These are phyloP conservation scores for Candida germanica DNA, from an alignment of 805 yeast genomes.

Conservation along the genomic window DNA sequence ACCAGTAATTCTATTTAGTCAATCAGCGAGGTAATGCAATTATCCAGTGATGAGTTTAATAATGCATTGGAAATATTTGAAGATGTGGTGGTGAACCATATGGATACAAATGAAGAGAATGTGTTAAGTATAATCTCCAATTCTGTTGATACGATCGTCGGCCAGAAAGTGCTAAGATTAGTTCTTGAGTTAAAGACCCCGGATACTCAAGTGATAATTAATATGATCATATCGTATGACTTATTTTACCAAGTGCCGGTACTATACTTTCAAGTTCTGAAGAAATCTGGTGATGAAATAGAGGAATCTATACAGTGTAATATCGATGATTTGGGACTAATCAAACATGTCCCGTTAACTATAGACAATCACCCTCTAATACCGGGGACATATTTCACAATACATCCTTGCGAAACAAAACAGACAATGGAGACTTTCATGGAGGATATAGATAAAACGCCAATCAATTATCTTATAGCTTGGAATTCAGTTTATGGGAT, in stretches of 20 bases:
- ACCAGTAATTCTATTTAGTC: too few species aligned
- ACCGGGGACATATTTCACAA: constrained; percentile 18
- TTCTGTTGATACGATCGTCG: background rate
- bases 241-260: constrained; percentile 30
- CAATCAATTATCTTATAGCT: constrained; percentile 13
- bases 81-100: background rate
- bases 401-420: constrained; percentile 32
- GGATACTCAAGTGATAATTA: background rate
- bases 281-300: constrained; percentile 1
- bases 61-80: background rate
- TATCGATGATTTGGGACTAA: constrained; percentile 1
- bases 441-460: background rate
- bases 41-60: constrained; percentile 1
- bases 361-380: constrained; percentile 13
- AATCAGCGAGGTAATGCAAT: background rate
- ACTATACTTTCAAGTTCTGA: constrained; percentile 20
- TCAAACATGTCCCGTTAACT: constrained; percentile 3
- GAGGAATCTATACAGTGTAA: background rate
- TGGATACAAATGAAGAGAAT: background rate
- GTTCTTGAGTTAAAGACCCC: background rate
- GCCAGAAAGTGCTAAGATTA: background rate
- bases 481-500: constrained; percentile 14
- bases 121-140: background rate
- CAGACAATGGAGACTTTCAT: constrained; percentile 15
- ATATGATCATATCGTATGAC: constrained; percentile 17